Evolutionary conservation across 495 filamentous ascomycete genomes (phyloP).

Genomic region (Glarea lozoyensis): DNA sequence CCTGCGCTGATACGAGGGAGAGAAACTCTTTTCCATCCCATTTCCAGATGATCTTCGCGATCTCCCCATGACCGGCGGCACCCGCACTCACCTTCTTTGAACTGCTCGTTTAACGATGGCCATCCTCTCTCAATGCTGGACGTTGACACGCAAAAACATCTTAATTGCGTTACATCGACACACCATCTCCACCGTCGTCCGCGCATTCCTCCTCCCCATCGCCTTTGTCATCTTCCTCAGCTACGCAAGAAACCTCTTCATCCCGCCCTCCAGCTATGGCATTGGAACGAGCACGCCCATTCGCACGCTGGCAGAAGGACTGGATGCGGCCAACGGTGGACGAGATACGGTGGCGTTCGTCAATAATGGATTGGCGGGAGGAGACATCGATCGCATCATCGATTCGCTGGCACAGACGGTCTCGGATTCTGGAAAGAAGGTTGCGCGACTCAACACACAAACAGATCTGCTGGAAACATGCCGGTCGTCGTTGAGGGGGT

Average conservation of each 20-base stretch:
- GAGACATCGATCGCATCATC: conserved; percentile 66
- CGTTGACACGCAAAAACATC: conserved; percentile 65
- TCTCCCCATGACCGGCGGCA: too few relatives aligned
- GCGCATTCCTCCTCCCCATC: conserved; percentile 64
- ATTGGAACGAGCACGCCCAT: conserved; percentile 49
- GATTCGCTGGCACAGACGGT: conserved; percentile 40
- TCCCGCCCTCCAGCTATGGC: conserved; percentile 57
- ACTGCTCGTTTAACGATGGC: too few relatives aligned
- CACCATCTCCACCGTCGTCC: conserved; percentile 49
- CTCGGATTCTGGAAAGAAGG: conserved; percentile 40
- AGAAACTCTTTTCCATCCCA: too few relatives aligned
- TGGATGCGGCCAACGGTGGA: conserved; percentile 39
- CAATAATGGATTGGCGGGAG: conserved; percentile 59
- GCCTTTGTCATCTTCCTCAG: conserved; percentile 58
- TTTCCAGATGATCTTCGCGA: too few relatives aligned
- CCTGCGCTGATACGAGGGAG: too few relatives aligned
- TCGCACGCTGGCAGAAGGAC: conserved; percentile 48
- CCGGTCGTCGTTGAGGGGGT: conserved; percentile 57
- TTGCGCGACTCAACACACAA: conserved; percentile 41
- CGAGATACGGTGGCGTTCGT: conserved; percentile 69
- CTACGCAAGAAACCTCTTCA: conserved; percentile 61
- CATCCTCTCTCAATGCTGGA: conserved; percentile 60
- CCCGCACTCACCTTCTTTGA: too few relatives aligned
- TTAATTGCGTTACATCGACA: conserved; percentile 60
- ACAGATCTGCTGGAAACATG: conserved; percentile 51